Evolutionary conservation across 306 rosid genomes (phyloP).

Genomic region (Vicia sativa): DNA sequence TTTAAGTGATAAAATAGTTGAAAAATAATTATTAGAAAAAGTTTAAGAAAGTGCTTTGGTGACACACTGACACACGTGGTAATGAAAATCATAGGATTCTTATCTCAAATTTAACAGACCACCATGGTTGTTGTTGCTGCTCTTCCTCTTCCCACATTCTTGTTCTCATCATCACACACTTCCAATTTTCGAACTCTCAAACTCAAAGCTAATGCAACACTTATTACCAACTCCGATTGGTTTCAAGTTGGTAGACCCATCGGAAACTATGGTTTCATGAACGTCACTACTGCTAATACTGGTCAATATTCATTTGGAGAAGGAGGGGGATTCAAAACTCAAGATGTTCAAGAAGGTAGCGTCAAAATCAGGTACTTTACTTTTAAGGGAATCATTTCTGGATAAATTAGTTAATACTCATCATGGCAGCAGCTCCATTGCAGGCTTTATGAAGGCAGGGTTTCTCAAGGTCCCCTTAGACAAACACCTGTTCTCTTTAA

Average conservation of each 20-base stretch:
- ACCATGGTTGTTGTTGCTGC: slow-evolving; percentile 28
- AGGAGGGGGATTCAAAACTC: slow-evolving; percentile 63
- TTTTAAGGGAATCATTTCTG: neutral
- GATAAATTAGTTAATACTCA: slow-evolving; percentile 17
- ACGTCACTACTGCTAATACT: slow-evolving; percentile 51
- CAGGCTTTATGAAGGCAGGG: slow-evolving; percentile 96
- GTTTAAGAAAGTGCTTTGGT: too few relatives aligned
- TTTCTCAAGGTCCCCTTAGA: slow-evolving; percentile 72
- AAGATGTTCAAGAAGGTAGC: slow-evolving; percentile 91
- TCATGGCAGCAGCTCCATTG: slow-evolving; percentile 60
- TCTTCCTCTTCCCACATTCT: slow-evolving; percentile 30
- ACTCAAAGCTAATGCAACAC: slow-evolving; percentile 55
- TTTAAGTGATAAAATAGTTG: too few relatives aligned
- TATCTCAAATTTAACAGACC: too few relatives aligned
- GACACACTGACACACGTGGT: too few relatives aligned
- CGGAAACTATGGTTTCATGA: slow-evolving; percentile 94
- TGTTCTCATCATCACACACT: neutral
- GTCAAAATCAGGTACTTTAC: slow-evolving; percentile 69
- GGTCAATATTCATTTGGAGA: slow-evolving; percentile 54
- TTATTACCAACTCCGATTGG: slow-evolving; percentile 67
- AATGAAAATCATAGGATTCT: too few relatives aligned
- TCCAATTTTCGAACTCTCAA: neutral
- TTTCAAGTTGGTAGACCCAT: slow-evolving; percentile 90
- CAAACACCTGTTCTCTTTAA: slow-evolving; percentile 78
- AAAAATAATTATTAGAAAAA: too few relatives aligned